Evolutionary conservation across 1,284 basidiomycete species (phyloP).

Genomic region (Puccinia coronata): DNA sequence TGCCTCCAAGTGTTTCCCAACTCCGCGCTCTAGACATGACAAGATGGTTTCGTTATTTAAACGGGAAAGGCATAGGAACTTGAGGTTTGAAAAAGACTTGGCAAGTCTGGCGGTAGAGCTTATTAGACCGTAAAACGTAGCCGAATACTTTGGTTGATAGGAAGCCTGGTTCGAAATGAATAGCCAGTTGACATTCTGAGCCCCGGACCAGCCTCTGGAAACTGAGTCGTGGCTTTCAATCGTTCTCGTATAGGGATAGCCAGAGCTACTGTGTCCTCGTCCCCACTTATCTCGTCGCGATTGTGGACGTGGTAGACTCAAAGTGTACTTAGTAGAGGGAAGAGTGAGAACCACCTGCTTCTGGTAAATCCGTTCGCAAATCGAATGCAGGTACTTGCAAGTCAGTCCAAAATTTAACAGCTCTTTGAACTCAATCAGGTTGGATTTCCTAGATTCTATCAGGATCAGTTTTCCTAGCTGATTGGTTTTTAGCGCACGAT

Average conservation of each 20-base stretch:
- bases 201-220: conserved; percentile 19
- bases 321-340: conserved; percentile 14
- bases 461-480: conserved; percentile 12
- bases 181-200: conserved; percentile 32
- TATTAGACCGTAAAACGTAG: conserved; percentile 2
- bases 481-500: conserved; percentile 15
- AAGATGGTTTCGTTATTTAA: conserved; percentile 38
- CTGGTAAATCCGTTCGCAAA: conserved; percentile 44
- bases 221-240: conserved; percentile 18
- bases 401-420: conserved; percentile 22
- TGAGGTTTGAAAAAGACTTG: conserved; percentile 31
- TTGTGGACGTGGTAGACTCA: background rate
- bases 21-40: conserved; percentile 10
- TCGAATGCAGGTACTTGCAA: conserved; percentile 33
- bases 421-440: conserved; percentile 29
- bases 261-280: background rate
- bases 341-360: conserved; percentile 31
- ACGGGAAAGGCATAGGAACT: conserved; percentile 13
- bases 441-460: conserved; percentile 4
- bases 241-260: conserved; percentile 28
- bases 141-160: conserved; percentile 24
- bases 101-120: conserved; percentile 21
- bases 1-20: conserved; percentile 21
- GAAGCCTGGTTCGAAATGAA: conserved; percentile 33
- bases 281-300: background rate